phyloP scores from a whole-genome alignment of 2,329 filamentous ascomycete genomes.

The Graphilbum sp. region DNA sequence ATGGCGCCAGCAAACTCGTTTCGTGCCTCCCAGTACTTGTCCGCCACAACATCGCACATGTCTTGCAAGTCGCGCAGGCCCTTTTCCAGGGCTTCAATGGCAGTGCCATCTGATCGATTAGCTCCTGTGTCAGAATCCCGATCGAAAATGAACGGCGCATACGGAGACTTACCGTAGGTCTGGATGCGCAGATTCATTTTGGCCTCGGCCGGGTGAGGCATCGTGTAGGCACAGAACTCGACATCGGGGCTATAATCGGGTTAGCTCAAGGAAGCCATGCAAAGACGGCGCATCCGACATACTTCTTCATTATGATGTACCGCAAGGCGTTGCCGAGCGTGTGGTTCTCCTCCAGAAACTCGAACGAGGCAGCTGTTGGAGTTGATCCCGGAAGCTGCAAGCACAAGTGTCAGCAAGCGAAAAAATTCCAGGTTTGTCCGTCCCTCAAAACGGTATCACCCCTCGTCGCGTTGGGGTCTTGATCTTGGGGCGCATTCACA shows the following conservation, averaged over 20 bases:
- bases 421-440: too few species aligned
- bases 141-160: background rate
- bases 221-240: conserved; percentile 96
- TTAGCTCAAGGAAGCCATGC: background rate
- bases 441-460: too few species aligned
- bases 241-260: conserved; percentile 57
- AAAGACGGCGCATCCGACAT: background rate
- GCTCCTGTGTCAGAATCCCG: too few species aligned
- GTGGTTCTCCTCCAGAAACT: conserved; percentile 87
- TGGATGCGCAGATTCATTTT: conserved; percentile 98
- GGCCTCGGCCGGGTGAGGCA: conserved; percentile 86
- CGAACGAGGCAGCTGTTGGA: conserved; percentile 83
- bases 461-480: background rate
- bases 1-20: conserved; percentile 31
- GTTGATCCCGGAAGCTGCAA: conserved; percentile 64
- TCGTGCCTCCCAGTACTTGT: conserved; percentile 62
- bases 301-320: conserved; percentile 99
- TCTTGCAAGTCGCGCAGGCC: conserved; percentile 78
- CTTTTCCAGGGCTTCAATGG: conserved; percentile 76
- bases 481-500: conserved; percentile 10
- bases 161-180: conserved; percentile 61
- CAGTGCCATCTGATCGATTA: too few species aligned
- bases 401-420: conserved; percentile 1
- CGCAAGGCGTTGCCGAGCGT: conserved; percentile 87
- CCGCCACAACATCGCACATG: conserved; percentile 82